phyloP scores from a whole-genome alignment of 108 stramenopile genomes.

The Schizochytrium sp. region DNA sequence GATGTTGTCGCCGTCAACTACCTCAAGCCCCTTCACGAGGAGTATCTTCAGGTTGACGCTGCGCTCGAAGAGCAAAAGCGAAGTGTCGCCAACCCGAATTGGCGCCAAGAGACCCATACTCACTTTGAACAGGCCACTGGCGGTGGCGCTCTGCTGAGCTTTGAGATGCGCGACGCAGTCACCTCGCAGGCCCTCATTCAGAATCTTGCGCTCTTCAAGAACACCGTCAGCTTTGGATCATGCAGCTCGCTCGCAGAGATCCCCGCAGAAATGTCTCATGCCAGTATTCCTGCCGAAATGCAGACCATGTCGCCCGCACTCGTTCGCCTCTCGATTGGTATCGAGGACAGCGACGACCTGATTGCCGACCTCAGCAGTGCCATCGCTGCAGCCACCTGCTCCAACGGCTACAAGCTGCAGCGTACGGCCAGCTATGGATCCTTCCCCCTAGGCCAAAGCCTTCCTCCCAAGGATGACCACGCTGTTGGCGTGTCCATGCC shows the following conservation, averaged over 20 bases:
- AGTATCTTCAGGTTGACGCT: not conserved
- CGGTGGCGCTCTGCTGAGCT: constrained; percentile 41
- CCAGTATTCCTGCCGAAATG: constrained; percentile 42
- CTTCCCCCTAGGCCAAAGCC: not conserved
- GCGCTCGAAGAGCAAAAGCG: not conserved
- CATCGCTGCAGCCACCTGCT: not conserved
- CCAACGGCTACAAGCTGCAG: not conserved
- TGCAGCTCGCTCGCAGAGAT: constrained; percentile 43
- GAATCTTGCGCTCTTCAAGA: constrained; percentile 40
- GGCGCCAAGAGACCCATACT: not conserved
- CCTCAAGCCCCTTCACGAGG: not conserved
- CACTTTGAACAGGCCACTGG: constrained; percentile 33
- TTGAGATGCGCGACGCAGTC: constrained; percentile 30
- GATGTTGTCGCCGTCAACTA: constrained; percentile 1
- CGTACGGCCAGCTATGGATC: not conserved
- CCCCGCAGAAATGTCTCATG: constrained; percentile 43
- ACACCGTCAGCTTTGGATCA: constrained; percentile 48
- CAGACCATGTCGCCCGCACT: constrained; percentile 17
- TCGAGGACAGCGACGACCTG: constrained; percentile 21
- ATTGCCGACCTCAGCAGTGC: constrained; percentile 7
- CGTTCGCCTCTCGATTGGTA: constrained; percentile 18
- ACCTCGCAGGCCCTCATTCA: constrained; percentile 34
- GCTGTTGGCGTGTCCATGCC: constrained; percentile 16
- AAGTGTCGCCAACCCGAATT: not conserved
- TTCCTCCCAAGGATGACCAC: not conserved